Percentiles rank a stretch among this genome's conserved stretches.
phyloP scores from a whole-genome alignment of 2,329 filamentous ascomycete species.

The Huntiella decipiens region DNA sequence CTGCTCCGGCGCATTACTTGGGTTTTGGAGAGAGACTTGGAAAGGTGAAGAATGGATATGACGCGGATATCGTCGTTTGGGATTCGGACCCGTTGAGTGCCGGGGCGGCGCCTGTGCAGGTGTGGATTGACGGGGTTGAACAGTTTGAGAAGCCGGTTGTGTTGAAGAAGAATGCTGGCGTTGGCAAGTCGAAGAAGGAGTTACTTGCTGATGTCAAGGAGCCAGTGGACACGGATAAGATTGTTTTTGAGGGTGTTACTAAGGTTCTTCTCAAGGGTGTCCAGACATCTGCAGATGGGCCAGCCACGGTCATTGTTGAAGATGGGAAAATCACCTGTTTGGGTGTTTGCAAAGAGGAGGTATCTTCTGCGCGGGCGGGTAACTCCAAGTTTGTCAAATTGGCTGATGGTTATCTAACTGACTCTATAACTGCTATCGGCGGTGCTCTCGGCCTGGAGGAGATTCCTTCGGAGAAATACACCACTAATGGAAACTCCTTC shows the following conservation, averaged over 20 bases:
- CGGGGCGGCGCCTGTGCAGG: conserved; percentile 38
- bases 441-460: conserved; percentile 42
- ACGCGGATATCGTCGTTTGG: conserved; percentile 44
- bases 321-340: conserved; percentile 37
- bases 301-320: conserved; percentile 30
- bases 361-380: conserved; percentile 18
- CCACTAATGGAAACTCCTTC: conserved; percentile 30
- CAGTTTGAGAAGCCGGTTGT: conserved; percentile 37
- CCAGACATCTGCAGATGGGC: conserved; percentile 11
- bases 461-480: conserved; percentile 37
- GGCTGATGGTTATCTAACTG: conserved; percentile 39
- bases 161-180: conserved; percentile 27
- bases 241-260: conserved; percentile 38
- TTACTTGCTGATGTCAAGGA: conserved; percentile 26
- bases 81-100: conserved; percentile 42
- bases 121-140: conserved; percentile 42
- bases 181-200: conserved; percentile 19
- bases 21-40: conserved; percentile 38
- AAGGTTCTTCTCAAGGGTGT: conserved; percentile 11
- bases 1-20: conserved; percentile 37
- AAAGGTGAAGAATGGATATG: conserved; percentile 41
- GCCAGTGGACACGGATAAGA: conserved; percentile 19
- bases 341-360: conserved; percentile 30
- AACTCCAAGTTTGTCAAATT: conserved; percentile 18
- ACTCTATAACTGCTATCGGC: conserved; percentile 41